A percentile compares a stretch with the other conserved stretches of the same genome.
These are phyloP conservation scores for Eimeria acervulina DNA, from an alignment of 169 alveolate species.

Conservation along the genomic window DNA sequence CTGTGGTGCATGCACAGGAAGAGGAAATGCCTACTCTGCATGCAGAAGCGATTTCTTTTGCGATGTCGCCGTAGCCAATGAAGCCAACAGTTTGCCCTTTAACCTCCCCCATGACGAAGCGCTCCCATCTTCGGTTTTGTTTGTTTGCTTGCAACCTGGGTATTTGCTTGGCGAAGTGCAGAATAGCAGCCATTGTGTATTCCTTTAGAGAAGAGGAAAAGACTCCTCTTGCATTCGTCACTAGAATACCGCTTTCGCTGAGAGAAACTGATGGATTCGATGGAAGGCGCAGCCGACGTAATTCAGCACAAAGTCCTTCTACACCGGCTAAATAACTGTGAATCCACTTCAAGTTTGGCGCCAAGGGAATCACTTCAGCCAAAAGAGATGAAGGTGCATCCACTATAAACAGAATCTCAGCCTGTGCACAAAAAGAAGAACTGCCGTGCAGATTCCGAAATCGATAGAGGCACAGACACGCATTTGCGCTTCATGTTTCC, in stretches of 20 bases:
- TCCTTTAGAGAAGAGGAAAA: slow-evolving; percentile 84
- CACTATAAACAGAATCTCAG: neutral
- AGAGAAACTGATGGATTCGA: neutral
- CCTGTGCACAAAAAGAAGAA: neutral
- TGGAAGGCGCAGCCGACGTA: neutral
- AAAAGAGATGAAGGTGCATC: slow-evolving; percentile 35
- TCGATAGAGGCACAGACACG: too few species aligned
- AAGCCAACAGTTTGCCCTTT: slow-evolving; percentile 86
- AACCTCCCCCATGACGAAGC: slow-evolving; percentile 82
- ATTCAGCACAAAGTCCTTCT: neutral
- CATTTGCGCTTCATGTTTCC: too few species aligned
- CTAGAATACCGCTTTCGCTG: slow-evolving; percentile 55
- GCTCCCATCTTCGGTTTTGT: slow-evolving; percentile 76
- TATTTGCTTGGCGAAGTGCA: slow-evolving; percentile 85
- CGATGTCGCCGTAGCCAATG: slow-evolving; percentile 88
- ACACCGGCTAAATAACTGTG: slow-evolving; percentile 81
- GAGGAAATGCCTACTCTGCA: slow-evolving; percentile 3
- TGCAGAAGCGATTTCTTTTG: slow-evolving; percentile 80
- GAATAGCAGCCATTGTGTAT: slow-evolving; percentile 83
- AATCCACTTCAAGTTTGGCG: slow-evolving; percentile 52
- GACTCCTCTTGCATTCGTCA: slow-evolving; percentile 86
- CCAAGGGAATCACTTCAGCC: neutral
- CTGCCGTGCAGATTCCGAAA: neutral
- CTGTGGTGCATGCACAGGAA: neutral
- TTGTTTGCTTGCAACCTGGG: slow-evolving; percentile 45